phyloP scores from a whole-genome alignment of 2,329 filamentous ascomycete species.

The Penicillium digitatum region DNA sequence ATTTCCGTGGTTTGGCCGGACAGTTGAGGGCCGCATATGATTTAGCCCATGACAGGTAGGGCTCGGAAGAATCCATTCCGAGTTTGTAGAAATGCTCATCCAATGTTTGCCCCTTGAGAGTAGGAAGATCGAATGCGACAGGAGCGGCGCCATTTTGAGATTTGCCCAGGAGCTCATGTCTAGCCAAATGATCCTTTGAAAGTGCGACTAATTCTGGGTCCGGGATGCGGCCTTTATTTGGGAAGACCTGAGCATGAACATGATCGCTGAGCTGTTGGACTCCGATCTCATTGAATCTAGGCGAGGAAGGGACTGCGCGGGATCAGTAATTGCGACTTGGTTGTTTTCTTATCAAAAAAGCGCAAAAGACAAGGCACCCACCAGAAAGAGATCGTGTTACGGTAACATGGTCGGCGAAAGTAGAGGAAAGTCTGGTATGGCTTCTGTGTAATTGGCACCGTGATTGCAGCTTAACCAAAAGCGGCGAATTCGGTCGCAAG shows the following conservation, averaged over 20 bases:
- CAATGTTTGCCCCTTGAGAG: constrained; percentile 71
- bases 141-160: constrained; percentile 72
- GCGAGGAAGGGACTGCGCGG: constrained; percentile 41
- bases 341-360: background rate
- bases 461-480: constrained; percentile 13
- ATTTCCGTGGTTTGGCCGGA: constrained; percentile 63
- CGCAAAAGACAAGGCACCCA: constrained; percentile 12
- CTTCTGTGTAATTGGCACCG: constrained; percentile 13
- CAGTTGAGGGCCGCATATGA: constrained; percentile 62
- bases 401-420: constrained; percentile 5
- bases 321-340: constrained; percentile 17
- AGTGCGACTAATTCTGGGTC: constrained; percentile 72
- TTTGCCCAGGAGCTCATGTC: constrained; percentile 86
- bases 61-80: constrained; percentile 80
- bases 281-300: constrained; percentile 86
- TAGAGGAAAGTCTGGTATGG: constrained; percentile 13
- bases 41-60: constrained; percentile 72
- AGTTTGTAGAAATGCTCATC: constrained; percentile 94
- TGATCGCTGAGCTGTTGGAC: constrained; percentile 88
- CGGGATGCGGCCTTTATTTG: constrained; percentile 49
- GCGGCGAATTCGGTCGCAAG: constrained; percentile 24
- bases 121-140: constrained; percentile 80
- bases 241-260: constrained; percentile 81
- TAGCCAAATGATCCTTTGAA: constrained; percentile 73
- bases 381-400: constrained; percentile 27